Conservation (phyloP, 192 early-diverging fungal genomes). For the Coemansia sp. region DNA sequence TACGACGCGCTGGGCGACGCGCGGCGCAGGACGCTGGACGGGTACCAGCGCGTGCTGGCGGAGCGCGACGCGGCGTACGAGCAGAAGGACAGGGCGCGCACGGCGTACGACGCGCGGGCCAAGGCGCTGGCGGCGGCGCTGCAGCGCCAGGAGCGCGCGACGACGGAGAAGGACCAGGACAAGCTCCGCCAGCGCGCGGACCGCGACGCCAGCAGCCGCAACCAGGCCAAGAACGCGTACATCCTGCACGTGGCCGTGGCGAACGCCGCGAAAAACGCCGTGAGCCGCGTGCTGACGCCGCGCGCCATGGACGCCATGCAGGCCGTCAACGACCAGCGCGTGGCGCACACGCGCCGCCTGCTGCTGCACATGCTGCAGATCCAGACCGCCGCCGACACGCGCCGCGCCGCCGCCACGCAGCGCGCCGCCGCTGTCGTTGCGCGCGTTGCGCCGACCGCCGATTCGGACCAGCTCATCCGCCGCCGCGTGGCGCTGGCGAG, state of each 20-base stretch:
- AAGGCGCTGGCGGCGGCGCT: slow-evolving; percentile 34
- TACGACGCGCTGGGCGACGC: slow-evolving; percentile 23
- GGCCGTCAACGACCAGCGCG: slow-evolving; percentile 34
- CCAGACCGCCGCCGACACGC: slow-evolving; percentile 28
- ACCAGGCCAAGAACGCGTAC: slow-evolving; percentile 54
- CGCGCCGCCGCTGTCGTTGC: slow-evolving; percentile 24
- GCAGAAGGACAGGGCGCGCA: slow-evolving; percentile 39
- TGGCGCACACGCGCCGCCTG: slow-evolving; percentile 13
- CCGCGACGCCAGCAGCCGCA: slow-evolving; percentile 33
- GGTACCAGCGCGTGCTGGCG: slow-evolving; percentile 39
- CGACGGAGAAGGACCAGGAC: slow-evolving; percentile 52
- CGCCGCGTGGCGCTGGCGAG: slow-evolving; percentile 34
- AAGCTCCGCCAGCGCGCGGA: slow-evolving; percentile 33
- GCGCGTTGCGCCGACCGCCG: slow-evolving; percentile 22
- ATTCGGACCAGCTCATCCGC: slow-evolving; percentile 35
- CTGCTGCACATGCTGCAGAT: slow-evolving; percentile 43
- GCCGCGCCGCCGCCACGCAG: slow-evolving; percentile 11
- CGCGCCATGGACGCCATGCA: slow-evolving; percentile 41
- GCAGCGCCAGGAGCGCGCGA: slow-evolving; percentile 46
- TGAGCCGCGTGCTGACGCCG: slow-evolving; percentile 36
- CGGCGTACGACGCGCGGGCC: slow-evolving; percentile 29
- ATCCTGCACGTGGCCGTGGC: slow-evolving; percentile 44
- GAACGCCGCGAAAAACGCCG: slow-evolving; percentile 35
- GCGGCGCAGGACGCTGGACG: slow-evolving; percentile 31
- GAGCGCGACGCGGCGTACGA: slow-evolving; percentile 43